Base-by-base conservation (phyloP, 345 rosid genomes). In the Pugionium dolabratum region DNA sequence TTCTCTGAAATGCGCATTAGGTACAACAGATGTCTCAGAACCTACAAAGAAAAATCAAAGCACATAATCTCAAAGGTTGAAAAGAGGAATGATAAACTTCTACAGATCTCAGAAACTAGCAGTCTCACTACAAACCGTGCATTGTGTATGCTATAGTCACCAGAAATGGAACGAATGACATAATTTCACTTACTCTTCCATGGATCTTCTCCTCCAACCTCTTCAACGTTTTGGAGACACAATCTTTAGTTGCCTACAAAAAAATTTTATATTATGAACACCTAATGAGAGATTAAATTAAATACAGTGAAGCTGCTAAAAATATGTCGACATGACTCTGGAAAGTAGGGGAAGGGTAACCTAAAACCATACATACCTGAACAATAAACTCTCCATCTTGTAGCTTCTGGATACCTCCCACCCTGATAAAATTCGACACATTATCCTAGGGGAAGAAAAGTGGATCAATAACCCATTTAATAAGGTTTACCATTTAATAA, bases 181-280 rank as follows among this genome's bases (percentile, higher is more conserved):
- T 18, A 18, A 49, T 67, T 72, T 72, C 55, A 79, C 93, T 73
- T 77, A 95, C 99, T 66, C 95, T 84, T 65, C 97, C 97, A 68
- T 84, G 93, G 72, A 89, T 91, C 78, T 91, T 95, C 81, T 95
- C 97, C 80, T 95, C 99, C 62, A 95, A 72, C 78, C 99, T 85
- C 80, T 95, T 95, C 72, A 95, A 57, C 27, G 99, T 95, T 82
- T 89, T 95, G 64, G 96, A 86, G 29, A 95, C 96, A 70, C 99
- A 95, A 76, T 95, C 99, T 73, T 91, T 95, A 52, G 99, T 95
- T 67, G 97, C 95, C 99, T 95, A 83, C 60, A 67, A 62, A 18
- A 59, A 18, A 34, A 62, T 27, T 47, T 61, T 60, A 39, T 18
- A 18, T 52, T 53, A 45, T 47, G 49, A 54, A 60, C 44, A 66